Evolutionary conservation across 371 early-diverging fungal genomes (phyloP).

Genomic region (Rhizopus arrhizus): DNA sequence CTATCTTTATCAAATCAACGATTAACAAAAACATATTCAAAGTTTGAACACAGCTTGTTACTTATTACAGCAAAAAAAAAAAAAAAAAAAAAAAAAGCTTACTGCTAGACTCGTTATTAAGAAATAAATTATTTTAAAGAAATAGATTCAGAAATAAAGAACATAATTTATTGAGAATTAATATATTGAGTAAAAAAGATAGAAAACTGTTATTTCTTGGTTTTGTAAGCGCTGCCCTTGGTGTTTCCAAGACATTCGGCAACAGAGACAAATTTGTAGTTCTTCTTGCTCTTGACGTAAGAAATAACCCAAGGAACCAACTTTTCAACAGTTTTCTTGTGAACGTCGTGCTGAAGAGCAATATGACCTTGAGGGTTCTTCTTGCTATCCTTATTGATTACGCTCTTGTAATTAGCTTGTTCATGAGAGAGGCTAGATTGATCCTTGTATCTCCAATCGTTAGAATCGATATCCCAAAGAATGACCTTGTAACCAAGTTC

Average conservation of each 20-base stretch:
- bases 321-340: slow-evolving; percentile 46
- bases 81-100: too few species aligned
- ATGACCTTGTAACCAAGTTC: slow-evolving; percentile 27
- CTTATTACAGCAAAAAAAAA: too few species aligned
- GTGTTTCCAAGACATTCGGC: slow-evolving; percentile 45
- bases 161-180: too few species aligned
- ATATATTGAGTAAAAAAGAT: not conserved
- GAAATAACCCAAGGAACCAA: slow-evolving; percentile 45
- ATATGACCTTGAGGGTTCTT: slow-evolving; percentile 29
- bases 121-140: too few species aligned
- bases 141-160: too few species aligned
- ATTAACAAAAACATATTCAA: too few species aligned
- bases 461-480: slow-evolving; percentile 36
- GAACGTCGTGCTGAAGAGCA: slow-evolving; percentile 44
- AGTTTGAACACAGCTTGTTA: too few species aligned
- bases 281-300: slow-evolving; percentile 42
- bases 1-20: too few species aligned
- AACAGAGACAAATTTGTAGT: slow-evolving; percentile 46
- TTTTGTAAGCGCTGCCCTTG: slow-evolving; percentile 28
- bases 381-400: slow-evolving; percentile 10
- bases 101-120: too few species aligned
- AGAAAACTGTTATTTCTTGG: slow-evolving; percentile 7
- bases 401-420: slow-evolving; percentile 7
- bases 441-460: slow-evolving; percentile 28
- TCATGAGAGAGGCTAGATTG: slow-evolving; percentile 12